These are phyloP conservation scores for Ceratocystiopsis brevicomis DNA, from an alignment of 2,329 filamentous ascomycete genomes.

Conservation along the genomic window DNA sequence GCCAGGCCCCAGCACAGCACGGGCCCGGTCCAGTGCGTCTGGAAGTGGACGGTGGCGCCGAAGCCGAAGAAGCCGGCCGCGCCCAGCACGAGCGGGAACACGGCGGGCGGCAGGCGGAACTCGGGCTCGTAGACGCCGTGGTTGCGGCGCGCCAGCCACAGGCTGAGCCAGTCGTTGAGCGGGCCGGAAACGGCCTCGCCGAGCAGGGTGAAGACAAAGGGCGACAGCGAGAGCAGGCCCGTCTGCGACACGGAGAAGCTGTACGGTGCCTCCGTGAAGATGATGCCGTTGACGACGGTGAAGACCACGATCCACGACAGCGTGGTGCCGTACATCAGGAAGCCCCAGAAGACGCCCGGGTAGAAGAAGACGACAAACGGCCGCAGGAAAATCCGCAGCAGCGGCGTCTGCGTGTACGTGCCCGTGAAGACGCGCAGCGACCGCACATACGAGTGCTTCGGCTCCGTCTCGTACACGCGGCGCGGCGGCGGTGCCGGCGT, in stretches of 20 bases:
- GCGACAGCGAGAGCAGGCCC: slow-evolving; percentile 75
- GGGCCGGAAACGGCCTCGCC: slow-evolving; percentile 80
- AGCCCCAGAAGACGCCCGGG: slow-evolving; percentile 75
- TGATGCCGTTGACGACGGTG: slow-evolving; percentile 65
- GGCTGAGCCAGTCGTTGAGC: slow-evolving; percentile 69
- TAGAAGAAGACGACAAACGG: slow-evolving; percentile 80
- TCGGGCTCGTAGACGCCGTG: slow-evolving; percentile 93
- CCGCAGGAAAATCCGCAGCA: slow-evolving; percentile 29
- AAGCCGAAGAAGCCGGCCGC: slow-evolving; percentile 83
- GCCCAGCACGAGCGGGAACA: slow-evolving; percentile 61
- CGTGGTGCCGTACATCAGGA: slow-evolving; percentile 68
- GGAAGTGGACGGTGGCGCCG: slow-evolving; percentile 63
- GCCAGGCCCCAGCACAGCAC: slow-evolving; percentile 85
- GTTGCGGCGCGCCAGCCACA: slow-evolving; percentile 63
- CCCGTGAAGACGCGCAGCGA: slow-evolving; percentile 19
- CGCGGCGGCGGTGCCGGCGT: slow-evolving; percentile 49
- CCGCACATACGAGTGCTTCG: slow-evolving; percentile 16
- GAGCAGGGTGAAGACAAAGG: slow-evolving; percentile 72
- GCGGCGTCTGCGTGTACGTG: slow-evolving; percentile 18
- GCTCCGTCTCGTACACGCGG: neutral
- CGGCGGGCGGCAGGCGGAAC: slow-evolving; percentile 74
- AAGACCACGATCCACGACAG: slow-evolving; percentile 93
- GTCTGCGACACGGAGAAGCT: slow-evolving; percentile 63
- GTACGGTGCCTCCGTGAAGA: slow-evolving; percentile 58
- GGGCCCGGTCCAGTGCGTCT: slow-evolving; percentile 73